phyloP scores from a whole-genome alignment of 73 alveolate genomes.

The Tetrahymena elliotti region DNA sequence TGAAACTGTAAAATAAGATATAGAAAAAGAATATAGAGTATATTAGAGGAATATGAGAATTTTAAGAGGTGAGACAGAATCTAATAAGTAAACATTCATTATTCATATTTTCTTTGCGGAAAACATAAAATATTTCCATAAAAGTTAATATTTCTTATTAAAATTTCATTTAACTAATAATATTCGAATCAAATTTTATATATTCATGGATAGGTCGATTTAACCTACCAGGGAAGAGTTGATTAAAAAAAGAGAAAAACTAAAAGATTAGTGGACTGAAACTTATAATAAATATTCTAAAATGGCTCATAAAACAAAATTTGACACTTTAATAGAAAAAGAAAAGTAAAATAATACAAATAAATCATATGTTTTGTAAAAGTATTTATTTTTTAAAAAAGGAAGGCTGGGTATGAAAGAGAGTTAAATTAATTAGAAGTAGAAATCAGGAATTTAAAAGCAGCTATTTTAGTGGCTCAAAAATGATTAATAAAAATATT shows the following conservation, averaged over 20 bases:
- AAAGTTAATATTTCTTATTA: no score
- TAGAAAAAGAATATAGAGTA: not conserved
- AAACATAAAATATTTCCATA: not conserved
- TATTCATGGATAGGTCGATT: not conserved
- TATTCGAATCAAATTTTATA: no score
- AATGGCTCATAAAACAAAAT: not conserved
- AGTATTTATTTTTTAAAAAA: not conserved
- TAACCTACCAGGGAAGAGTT: not conserved
- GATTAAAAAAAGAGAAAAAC: not conserved
- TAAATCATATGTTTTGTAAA: no score
- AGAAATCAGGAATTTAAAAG: not conserved
- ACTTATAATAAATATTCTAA: not conserved
- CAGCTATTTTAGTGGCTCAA: not conserved
- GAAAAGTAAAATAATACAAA: not conserved
- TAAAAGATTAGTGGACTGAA: not conserved
- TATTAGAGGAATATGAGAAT: not conserved
- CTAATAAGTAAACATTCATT: not conserved
- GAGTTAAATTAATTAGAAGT: not conserved
- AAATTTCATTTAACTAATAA: no score
- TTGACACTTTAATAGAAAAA: not conserved
- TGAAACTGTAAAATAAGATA: not conserved
- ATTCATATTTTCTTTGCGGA: no score
- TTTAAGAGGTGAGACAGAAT: not conserved
- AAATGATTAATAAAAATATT: not conserved
- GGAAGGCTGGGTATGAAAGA: not conserved